Conservation (phyloP, 2,329 filamentous ascomycete genomes). For the Diaporthe eres region DNA sequence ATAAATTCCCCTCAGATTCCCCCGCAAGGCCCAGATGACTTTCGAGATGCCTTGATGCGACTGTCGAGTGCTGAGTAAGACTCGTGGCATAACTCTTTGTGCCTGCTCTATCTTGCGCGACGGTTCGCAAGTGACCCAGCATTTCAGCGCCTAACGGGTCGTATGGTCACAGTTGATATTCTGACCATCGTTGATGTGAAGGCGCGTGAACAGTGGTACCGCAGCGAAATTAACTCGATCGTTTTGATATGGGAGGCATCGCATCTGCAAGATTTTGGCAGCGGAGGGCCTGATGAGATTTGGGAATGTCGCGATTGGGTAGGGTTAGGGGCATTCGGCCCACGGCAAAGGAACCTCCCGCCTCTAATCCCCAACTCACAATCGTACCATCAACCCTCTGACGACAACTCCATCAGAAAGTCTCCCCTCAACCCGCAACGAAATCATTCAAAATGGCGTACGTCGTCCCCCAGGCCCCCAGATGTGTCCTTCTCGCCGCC, state of each 20-base stretch:
- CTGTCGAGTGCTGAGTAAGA: constrained; percentile 35
- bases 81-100: constrained; percentile 41
- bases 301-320: constrained; percentile 10
- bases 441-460: constrained; percentile 50
- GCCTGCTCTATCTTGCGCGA: constrained; percentile 28
- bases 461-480: constrained; percentile 36
- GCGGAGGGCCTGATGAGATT: constrained; percentile 16
- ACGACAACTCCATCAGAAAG: constrained; percentile 45
- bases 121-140: constrained; percentile 30
- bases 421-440: constrained; percentile 41
- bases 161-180: not conserved
- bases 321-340: constrained; percentile 11
- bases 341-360: constrained; percentile 28
- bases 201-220: not conserved
- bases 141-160: constrained; percentile 22
- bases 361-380: constrained; percentile 37
- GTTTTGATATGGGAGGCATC: not conserved
- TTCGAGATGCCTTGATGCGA: constrained; percentile 35
- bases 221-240: not conserved
- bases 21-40: constrained; percentile 7
- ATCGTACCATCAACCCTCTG: constrained; percentile 21
- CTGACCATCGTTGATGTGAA: not conserved
- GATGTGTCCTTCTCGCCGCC: not conserved
- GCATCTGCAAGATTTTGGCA: not conserved
- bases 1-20: not conserved